phyloP scores from a whole-genome alignment of 768 basidiomycete genomes.

The Cubamyces lactineus region DNA sequence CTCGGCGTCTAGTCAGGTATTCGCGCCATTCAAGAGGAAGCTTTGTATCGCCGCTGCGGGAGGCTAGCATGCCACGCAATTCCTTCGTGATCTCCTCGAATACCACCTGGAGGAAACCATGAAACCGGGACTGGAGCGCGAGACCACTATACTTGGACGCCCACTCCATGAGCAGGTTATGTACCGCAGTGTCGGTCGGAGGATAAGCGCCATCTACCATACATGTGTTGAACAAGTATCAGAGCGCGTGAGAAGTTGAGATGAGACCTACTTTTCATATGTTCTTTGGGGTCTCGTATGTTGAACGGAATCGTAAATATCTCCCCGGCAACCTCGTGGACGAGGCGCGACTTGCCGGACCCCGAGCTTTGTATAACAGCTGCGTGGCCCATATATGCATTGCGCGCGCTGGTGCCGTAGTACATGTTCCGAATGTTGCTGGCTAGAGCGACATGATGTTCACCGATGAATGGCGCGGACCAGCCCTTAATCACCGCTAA shows the following conservation, averaged over 20 bases:
- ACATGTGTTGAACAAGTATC: not conserved
- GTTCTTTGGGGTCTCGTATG: constrained; percentile 7
- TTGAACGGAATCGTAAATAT: constrained; percentile 34
- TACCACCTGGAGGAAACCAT: not conserved
- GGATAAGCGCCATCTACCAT: not conserved
- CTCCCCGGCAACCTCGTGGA: constrained; percentile 30
- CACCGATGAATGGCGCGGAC: too few relatives aligned
- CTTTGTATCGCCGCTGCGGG: too few relatives aligned
- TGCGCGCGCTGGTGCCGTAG: too few relatives aligned
- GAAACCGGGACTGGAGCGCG: not conserved
- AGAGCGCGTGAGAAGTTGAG: not conserved
- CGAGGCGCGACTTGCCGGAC: constrained; percentile 36
- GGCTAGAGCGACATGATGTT: too few relatives aligned
- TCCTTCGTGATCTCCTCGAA: not conserved
- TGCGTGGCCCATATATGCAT: not conserved
- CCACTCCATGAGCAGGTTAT: too few relatives aligned
- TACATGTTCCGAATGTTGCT: too few relatives aligned
- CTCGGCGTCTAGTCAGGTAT: too few relatives aligned
- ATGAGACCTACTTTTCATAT: too few relatives aligned
- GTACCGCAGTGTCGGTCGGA: not conserved
- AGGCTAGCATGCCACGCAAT: not conserved
- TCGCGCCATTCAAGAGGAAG: too few relatives aligned
- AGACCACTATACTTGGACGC: too few relatives aligned
- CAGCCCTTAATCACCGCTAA: too few relatives aligned
- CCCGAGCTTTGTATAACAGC: constrained; percentile 23